phyloP scores from a whole-genome alignment of 2,329 filamentous ascomycete genomes.

The Raffaelea ambrosiae region DNA sequence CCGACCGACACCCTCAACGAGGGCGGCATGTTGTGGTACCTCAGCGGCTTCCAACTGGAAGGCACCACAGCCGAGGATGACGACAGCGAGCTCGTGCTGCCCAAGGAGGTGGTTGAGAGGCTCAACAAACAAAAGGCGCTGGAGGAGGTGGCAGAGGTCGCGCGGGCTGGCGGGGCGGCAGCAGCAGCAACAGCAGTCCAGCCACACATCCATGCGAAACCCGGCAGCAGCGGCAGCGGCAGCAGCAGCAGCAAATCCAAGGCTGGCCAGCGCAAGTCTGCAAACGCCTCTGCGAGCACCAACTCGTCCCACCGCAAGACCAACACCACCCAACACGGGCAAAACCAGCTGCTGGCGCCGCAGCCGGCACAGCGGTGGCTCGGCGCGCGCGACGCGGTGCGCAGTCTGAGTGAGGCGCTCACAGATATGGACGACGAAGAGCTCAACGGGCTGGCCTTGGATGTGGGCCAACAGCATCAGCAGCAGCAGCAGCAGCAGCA shows the following conservation, averaged over 20 bases:
- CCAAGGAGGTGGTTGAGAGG: too few relatives aligned
- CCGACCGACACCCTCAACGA: constrained; percentile 48
- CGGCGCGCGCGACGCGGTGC: constrained; percentile 53
- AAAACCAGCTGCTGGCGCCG: background rate
- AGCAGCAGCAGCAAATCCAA: too few relatives aligned
- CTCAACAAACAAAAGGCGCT: too few relatives aligned
- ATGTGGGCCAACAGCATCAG: constrained; percentile 33
- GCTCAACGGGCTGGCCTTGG: constrained; percentile 58
- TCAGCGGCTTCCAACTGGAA: constrained; percentile 67
- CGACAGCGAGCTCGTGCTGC: background rate
- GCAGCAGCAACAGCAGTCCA: too few relatives aligned
- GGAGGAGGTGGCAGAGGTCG: too few relatives aligned
- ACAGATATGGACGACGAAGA: constrained; percentile 91
- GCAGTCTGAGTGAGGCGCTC: constrained; percentile 72
- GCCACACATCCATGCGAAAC: too few relatives aligned
- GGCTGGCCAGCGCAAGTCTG: too few relatives aligned
- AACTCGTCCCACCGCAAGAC: too few relatives aligned
- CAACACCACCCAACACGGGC: too few relatives aligned
- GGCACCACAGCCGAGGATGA: constrained; percentile 71
- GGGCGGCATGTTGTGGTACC: constrained; percentile 83
- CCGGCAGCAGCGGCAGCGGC: too few relatives aligned
- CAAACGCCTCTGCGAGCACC: too few relatives aligned
- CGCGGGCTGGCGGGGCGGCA: too few relatives aligned
- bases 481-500: background rate
- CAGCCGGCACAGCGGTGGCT: constrained; percentile 43